These are phyloP conservation scores for Sisymbrium irio DNA, from an alignment of 345 rosid species.

Conservation along the genomic window DNA sequence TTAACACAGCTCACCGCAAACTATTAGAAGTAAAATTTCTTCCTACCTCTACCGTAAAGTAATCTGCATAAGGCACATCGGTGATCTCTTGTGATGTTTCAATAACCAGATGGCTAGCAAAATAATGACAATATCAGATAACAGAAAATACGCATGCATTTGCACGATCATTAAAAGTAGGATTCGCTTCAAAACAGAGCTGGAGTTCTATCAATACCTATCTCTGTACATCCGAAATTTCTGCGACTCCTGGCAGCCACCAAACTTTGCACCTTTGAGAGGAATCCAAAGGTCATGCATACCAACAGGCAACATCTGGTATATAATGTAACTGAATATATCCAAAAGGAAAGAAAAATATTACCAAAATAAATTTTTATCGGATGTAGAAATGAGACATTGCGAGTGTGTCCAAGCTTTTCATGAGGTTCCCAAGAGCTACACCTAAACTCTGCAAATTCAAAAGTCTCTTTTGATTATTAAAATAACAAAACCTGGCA, in stretches of 20 bases:
- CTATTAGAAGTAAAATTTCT: conserved; percentile 3
- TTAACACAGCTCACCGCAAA: conserved; percentile 5
- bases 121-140: conserved; percentile 25
- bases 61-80: conserved; percentile 89
- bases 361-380: conserved; percentile 93
- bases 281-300: conserved; percentile 23
- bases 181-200: conserved; percentile 2
- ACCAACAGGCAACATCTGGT: conserved; percentile 12
- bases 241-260: conserved; percentile 84
- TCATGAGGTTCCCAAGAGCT: conserved; percentile 74
- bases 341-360: conserved; percentile 11
- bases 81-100: conserved; percentile 83
- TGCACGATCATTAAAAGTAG: background rate
- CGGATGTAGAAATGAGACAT: conserved; percentile 89
- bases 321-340: conserved; percentile 1
- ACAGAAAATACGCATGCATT: conserved; percentile 4
- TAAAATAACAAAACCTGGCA: background rate
- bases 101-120: conserved; percentile 68
- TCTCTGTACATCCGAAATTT: conserved; percentile 76
- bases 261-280: conserved; percentile 79
- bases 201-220: conserved; percentile 45
- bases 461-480: background rate
- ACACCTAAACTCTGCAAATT: conserved; percentile 72
- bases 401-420: conserved; percentile 72
- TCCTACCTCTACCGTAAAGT: conserved; percentile 86